Percentiles rank a stretch among this genome's conserved stretches.
Evolutionary conservation across 768 basidiomycete genomes (phyloP).

Genomic region (Suillus lakei): DNA sequence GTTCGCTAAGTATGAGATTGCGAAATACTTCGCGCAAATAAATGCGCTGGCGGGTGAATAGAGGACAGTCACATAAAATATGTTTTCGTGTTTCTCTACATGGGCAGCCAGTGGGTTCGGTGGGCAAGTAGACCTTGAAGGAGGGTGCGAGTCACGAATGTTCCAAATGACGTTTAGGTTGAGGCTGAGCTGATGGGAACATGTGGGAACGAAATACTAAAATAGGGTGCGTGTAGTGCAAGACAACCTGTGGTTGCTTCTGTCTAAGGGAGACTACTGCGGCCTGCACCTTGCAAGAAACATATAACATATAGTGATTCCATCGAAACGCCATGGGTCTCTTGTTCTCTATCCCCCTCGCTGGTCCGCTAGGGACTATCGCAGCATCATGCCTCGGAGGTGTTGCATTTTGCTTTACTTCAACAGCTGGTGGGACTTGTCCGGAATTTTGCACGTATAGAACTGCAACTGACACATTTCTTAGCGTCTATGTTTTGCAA

Average conservation of each 20-base stretch:
- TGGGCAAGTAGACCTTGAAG: no score
- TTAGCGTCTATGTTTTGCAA: conserved; percentile 96
- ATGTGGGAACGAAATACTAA: conserved; percentile 4
- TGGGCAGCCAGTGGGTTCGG: no score
- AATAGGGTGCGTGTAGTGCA: background rate
- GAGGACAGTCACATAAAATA: no score
- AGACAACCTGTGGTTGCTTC: background rate
- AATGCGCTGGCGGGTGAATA: no score
- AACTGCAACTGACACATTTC: conserved; percentile 2
- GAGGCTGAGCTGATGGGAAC: no score
- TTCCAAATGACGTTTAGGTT: no score
- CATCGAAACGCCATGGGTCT: conserved; percentile 61
- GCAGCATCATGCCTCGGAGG: conserved; percentile 85
- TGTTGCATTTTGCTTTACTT: conserved; percentile 85
- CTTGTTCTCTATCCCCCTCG: conserved; percentile 72
- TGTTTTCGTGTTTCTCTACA: no score
- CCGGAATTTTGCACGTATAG: conserved; percentile 16
- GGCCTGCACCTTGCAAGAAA: background rate
- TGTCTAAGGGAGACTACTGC: no score
- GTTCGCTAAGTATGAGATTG: no score
- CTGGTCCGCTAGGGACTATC: conserved; percentile 69
- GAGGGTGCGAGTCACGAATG: no score
- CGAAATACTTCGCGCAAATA: no score
- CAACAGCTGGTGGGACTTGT: conserved; percentile 70
- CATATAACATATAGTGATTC: background rate